phyloP scores from a whole-genome alignment of 2,329 filamentous ascomycete species.

The Chrysosporium keratinophilum region DNA sequence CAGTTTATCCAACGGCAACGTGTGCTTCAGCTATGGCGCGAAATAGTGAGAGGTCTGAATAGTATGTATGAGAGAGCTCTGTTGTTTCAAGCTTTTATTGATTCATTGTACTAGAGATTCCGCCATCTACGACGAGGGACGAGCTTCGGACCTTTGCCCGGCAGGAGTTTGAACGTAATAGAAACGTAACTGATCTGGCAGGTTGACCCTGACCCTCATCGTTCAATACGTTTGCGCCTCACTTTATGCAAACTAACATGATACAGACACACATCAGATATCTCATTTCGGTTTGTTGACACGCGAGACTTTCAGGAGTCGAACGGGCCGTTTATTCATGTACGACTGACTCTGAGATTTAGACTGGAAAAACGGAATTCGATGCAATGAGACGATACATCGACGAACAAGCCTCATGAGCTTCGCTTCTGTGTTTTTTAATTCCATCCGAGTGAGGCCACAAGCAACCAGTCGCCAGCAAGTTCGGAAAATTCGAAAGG shows the following conservation, averaged over 20 bases:
- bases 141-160: slow-evolving; percentile 37
- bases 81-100: neutral
- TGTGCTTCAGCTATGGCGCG: slow-evolving; percentile 35
- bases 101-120: slow-evolving; percentile 26
- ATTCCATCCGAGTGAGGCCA: neutral
- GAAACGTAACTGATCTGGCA: slow-evolving; percentile 35
- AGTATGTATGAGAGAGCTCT: slow-evolving; percentile 20
- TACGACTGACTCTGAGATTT: neutral
- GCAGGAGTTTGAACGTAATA: slow-evolving; percentile 37
- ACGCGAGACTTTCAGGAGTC: neutral
- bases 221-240: neutral
- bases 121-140: slow-evolving; percentile 30
- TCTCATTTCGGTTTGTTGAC: slow-evolving; percentile 30
- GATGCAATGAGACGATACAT: slow-evolving; percentile 40
- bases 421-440: neutral
- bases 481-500: neutral
- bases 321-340: neutral
- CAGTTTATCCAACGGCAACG: slow-evolving; percentile 38
- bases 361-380: slow-evolving; percentile 40
- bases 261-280: slow-evolving; percentile 35
- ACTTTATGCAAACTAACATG: neutral
- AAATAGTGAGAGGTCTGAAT: slow-evolving; percentile 33
- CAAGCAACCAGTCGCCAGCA: neutral
- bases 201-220: slow-evolving; percentile 11
- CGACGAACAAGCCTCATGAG: slow-evolving; percentile 31